A percentile compares a stretch with the other conserved stretches of the same genome.
These are phyloP conservation scores for Aspergillus bridgeri DNA, from an alignment of 495 filamentous ascomycete genomes.

Conservation along the genomic window DNA sequence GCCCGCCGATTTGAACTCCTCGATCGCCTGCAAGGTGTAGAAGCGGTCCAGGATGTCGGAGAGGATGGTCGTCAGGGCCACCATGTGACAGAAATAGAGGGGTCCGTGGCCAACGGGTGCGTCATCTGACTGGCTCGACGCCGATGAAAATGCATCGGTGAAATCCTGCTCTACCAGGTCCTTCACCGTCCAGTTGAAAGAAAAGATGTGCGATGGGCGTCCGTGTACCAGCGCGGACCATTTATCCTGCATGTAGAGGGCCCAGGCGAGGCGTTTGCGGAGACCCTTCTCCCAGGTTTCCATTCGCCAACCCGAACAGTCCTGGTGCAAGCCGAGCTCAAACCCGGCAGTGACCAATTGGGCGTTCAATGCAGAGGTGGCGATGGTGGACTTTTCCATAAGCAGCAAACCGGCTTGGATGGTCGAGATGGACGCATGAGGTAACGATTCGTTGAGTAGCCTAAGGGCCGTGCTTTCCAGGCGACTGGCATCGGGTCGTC, in stretches of 20 bases:
- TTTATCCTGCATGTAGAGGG: constrained; percentile 58
- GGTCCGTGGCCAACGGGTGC: constrained; percentile 41
- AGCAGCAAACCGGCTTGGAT: constrained; percentile 88
- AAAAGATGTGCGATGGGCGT: constrained; percentile 52
- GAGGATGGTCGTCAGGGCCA: constrained; percentile 56
- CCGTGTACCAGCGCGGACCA: constrained; percentile 57
- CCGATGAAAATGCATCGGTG: constrained; percentile 34
- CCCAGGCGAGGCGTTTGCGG: constrained; percentile 57
- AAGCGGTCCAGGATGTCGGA: constrained; percentile 59
- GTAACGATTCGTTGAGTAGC: constrained; percentile 71
- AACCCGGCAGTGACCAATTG: constrained; percentile 61
- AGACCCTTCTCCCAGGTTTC: constrained; percentile 53
- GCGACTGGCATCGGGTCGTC: constrained; percentile 68
- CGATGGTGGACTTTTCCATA: constrained; percentile 81
- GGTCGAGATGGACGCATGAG: constrained; percentile 84
- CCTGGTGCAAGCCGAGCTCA: constrained; percentile 55
- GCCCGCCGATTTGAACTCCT: constrained; percentile 48
- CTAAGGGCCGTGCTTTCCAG: constrained; percentile 75
- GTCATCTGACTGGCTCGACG: constrained; percentile 34
- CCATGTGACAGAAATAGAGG: constrained; percentile 56
- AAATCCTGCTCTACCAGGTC: constrained; percentile 53
- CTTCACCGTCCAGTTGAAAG: constrained; percentile 56
- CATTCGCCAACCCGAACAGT: constrained; percentile 54
- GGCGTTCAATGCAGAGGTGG: constrained; percentile 81
- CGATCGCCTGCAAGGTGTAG: constrained; percentile 55